These are phyloP conservation scores for Lactarius hatsudake DNA, from an alignment of 768 basidiomycete species.

Conservation along the genomic window DNA sequence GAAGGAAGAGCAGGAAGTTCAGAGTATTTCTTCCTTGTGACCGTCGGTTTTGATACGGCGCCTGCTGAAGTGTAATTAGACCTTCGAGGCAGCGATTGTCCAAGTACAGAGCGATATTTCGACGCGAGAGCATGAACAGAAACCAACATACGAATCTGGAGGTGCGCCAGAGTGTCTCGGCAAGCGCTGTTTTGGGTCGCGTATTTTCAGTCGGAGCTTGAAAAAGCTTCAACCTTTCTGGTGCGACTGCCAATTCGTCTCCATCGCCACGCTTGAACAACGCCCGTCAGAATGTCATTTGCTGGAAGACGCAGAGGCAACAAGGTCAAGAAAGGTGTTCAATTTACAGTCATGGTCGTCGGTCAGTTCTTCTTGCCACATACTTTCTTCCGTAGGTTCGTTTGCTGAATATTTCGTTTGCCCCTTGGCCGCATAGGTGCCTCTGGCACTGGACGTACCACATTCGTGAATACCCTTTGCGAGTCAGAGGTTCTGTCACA, in stretches of 20 bases:
- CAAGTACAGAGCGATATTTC: background rate
- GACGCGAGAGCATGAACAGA: constrained; percentile 10
- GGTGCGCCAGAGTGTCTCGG: background rate
- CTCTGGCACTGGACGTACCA: constrained; percentile 95
- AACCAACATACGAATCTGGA: constrained; percentile 7
- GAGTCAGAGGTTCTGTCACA: constrained; percentile 90
- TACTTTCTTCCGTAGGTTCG: constrained; percentile 15
- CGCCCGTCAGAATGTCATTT: constrained; percentile 59
- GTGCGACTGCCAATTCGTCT: constrained; percentile 21
- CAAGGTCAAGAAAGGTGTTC: constrained; percentile 99
- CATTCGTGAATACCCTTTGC: constrained; percentile 99
- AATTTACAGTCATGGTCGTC: constrained; percentile 97
- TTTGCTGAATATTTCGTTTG: constrained; percentile 14
- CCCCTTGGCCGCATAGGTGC: constrained; percentile 57
- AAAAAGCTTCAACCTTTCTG: constrained; percentile 27
- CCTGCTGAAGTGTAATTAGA: background rate
- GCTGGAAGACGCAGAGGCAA: constrained; percentile 84
- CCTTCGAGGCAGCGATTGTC: background rate
- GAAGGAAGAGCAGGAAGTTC: constrained; percentile 61
- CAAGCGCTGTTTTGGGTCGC: background rate
- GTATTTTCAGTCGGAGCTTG: constrained; percentile 24
- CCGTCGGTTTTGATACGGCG: constrained; percentile 15
- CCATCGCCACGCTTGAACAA: constrained; percentile 29
- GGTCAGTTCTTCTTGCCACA: constrained; percentile 53
- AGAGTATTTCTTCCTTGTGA: constrained; percentile 50